A percentile compares a stretch with the other conserved stretches of the same genome.
These are phyloP conservation scores for Vinca minor DNA, from an alignment of 257 asterid species.

Conservation along the genomic window DNA sequence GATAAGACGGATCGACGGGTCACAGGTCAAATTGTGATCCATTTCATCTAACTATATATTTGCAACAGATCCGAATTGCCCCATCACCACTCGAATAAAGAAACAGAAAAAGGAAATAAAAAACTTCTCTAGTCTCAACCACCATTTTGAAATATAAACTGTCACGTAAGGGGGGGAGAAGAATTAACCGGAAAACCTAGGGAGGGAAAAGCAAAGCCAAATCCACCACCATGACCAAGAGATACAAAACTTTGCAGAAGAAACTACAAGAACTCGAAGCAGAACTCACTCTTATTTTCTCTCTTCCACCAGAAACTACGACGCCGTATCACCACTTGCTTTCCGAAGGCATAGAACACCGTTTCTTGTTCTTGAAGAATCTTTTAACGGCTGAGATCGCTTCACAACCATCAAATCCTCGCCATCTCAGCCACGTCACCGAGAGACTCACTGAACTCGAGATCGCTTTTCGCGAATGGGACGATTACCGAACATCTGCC, in stretches of 20 bases:
- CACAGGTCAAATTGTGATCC: too few species aligned
- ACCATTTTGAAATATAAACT: neutral
- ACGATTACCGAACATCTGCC: neutral
- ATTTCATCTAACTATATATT: too few species aligned
- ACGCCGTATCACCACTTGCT: constrained; percentile 6
- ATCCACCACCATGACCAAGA: constrained; percentile 20
- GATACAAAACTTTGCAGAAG: constrained; percentile 32
- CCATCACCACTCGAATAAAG: too few species aligned
- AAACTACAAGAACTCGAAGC: constrained; percentile 51
- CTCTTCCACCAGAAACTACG: constrained; percentile 20
- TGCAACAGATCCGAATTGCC: too few species aligned
- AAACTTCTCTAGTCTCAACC: too few species aligned
- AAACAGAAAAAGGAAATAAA: too few species aligned
- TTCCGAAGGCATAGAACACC: constrained; percentile 17
- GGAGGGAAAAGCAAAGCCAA: too few species aligned
- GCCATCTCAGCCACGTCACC: constrained; percentile 15
- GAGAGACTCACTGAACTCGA: constrained; percentile 18
- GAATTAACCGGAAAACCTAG: too few species aligned
- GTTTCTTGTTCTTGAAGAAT: constrained; percentile 17
- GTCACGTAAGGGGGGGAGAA: too few species aligned
- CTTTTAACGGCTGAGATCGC: constrained; percentile 19
- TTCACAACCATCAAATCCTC: constrained; percentile 17
- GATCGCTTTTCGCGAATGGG: constrained; percentile 12
- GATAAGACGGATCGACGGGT: too few species aligned
- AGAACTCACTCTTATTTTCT: constrained; percentile 28